Percentiles rank a stretch among this genome's conserved stretches.
Conservation (phyloP, 2,329 filamentous ascomycete genomes). For the Pseudogymnoascus sp. region DNA sequence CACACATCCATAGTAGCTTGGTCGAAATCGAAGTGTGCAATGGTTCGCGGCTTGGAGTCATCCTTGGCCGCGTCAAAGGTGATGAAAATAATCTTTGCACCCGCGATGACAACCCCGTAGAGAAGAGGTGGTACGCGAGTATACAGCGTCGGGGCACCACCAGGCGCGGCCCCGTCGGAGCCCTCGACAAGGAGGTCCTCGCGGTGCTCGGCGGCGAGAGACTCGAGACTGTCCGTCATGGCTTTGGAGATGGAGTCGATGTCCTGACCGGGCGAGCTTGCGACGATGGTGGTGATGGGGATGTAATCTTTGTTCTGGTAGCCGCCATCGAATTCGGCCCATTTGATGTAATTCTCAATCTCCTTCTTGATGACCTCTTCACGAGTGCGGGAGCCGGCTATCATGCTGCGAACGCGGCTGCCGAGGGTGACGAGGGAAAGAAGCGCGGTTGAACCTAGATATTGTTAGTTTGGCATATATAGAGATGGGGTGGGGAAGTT, state of each 20-base stretch:
- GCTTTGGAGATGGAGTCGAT: constrained; percentile 16
- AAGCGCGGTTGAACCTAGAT: constrained; percentile 21
- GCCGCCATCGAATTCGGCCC: constrained; percentile 28
- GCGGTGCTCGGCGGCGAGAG: constrained; percentile 22
- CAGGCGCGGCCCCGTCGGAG: neutral
- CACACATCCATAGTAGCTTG: constrained; percentile 26
- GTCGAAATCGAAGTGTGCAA: constrained; percentile 25
- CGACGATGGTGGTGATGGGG: constrained; percentile 22
- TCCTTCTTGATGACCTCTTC: constrained; percentile 24
- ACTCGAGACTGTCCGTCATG: constrained; percentile 22
- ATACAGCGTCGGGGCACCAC: constrained; percentile 19
- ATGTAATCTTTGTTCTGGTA: constrained; percentile 23
- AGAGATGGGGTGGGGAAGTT: neutral
- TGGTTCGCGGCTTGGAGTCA: constrained; percentile 18
- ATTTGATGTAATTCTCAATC: constrained; percentile 26
- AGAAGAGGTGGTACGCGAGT: constrained; percentile 23
- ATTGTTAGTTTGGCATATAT: constrained; percentile 10
- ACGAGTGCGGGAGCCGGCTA: constrained; percentile 10
- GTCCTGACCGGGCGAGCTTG: constrained; percentile 15
- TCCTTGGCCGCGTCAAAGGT: constrained; percentile 25
- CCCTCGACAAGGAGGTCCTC: constrained; percentile 15
- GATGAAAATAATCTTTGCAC: constrained; percentile 22
- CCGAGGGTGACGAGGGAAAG: constrained; percentile 23
- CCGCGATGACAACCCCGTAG: constrained; percentile 27
- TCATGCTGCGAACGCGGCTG: constrained; percentile 20